These are phyloP conservation scores for Conringia planisiliqua DNA, from an alignment of 345 rosid genomes.

Conservation along the genomic window DNA sequence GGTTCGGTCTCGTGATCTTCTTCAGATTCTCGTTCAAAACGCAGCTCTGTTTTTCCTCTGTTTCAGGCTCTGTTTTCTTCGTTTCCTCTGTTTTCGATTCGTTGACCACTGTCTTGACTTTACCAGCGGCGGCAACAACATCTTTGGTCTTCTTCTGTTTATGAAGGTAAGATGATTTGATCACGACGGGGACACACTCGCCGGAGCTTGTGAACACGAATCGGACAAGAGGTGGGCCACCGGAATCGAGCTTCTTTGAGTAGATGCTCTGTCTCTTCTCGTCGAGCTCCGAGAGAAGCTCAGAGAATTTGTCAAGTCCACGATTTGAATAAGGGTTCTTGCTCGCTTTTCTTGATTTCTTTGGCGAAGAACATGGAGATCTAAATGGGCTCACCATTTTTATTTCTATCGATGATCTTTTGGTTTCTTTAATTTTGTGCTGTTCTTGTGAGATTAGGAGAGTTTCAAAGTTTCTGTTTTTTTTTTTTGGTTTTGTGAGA, in stretches of 20 bases:
- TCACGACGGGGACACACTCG: conserved; percentile 52
- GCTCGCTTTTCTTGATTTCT: conserved; percentile 37
- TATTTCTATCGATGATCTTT: not conserved
- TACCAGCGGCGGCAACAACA: not conserved
- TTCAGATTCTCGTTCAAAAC: conserved; percentile 25
- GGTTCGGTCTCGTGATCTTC: conserved; percentile 43
- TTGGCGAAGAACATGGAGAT: conserved; percentile 37
- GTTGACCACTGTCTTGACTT: conserved; percentile 17
- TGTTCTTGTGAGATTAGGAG: conserved; percentile 9
- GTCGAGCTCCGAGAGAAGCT: conserved; percentile 56
- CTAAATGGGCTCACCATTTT: conserved; percentile 23
- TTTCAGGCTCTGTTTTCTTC: conserved; percentile 20
- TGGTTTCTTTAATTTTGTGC: not conserved
- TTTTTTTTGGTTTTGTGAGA: not conserved
- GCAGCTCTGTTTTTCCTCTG: conserved; percentile 24
- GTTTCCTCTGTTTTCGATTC: conserved; percentile 25
- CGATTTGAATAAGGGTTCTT: conserved; percentile 71
- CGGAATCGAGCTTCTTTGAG: conserved; percentile 41
- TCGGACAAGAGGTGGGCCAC: conserved; percentile 50
- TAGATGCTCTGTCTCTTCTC: conserved; percentile 57
- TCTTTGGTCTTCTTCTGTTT: conserved; percentile 14
- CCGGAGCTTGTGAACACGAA: conserved; percentile 45
- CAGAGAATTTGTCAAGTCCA: conserved; percentile 74
- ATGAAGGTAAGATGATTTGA: conserved; percentile 36
- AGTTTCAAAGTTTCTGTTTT: not conserved